phyloP scores from a whole-genome alignment of 2,329 filamentous ascomycete genomes.

The Xylaria sp. region DNA sequence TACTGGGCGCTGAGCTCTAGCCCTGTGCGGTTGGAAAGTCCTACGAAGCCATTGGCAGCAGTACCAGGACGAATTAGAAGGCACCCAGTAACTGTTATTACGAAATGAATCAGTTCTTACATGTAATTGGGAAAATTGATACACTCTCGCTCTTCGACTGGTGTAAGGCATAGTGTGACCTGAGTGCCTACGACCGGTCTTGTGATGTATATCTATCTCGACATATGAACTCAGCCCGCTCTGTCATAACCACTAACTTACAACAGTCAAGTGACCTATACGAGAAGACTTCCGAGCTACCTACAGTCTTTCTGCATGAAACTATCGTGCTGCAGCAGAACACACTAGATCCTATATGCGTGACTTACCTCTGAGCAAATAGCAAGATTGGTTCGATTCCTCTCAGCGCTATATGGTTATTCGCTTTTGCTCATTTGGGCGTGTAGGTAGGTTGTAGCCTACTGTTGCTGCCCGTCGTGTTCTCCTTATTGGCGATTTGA shows the following conservation, averaged over 20 bases:
- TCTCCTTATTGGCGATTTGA: background rate
- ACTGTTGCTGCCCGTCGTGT: background rate
- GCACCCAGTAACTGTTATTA: background rate
- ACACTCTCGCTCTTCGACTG: too few species aligned
- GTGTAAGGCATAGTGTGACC: background rate
- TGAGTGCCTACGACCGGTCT: background rate
- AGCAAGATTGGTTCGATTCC: too few species aligned
- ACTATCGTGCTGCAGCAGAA: background rate
- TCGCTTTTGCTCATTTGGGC: too few species aligned
- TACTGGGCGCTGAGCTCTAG: conserved; percentile 18
- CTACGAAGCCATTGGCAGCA: background rate
- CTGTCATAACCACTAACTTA: background rate
- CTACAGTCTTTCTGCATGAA: background rate
- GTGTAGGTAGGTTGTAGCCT: background rate
- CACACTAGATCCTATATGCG: background rate
- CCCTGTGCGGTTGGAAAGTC: conserved; percentile 29
- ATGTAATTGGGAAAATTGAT: background rate
- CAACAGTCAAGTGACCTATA: background rate
- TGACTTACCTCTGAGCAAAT: too few species aligned
- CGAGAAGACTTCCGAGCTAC: background rate
- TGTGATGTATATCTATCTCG: background rate
- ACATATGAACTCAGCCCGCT: background rate
- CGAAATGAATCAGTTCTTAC: background rate
- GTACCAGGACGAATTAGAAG: background rate
- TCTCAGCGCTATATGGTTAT: too few species aligned